Percentiles rank a stretch among this genome's conserved stretches.
These are phyloP conservation scores for Eimeria maxima DNA, from an alignment of 169 alveolate genomes.

Conservation along the genomic window DNA sequence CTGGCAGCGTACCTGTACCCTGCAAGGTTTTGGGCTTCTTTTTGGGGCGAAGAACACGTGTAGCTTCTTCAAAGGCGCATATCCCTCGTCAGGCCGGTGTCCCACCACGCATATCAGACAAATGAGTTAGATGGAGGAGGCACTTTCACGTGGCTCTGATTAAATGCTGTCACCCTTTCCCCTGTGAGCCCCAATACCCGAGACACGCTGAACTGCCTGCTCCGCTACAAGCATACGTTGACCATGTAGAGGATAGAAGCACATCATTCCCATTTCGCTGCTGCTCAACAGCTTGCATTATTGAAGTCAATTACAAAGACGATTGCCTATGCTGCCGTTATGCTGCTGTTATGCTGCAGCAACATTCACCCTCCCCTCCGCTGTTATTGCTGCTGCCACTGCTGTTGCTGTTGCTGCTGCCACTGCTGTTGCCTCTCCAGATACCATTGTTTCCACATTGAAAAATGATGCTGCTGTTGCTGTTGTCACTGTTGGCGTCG, in stretches of 20 bases:
- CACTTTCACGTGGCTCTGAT: background rate
- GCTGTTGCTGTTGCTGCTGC: slow-evolving; percentile 39
- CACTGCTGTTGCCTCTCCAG: background rate
- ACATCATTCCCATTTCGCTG: background rate
- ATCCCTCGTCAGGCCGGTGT: background rate
- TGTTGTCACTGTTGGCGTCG: background rate
- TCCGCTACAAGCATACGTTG: background rate
- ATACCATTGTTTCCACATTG: background rate
- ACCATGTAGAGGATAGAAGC: background rate
- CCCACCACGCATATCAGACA: background rate
- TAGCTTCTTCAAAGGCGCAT: slow-evolving; percentile 27
- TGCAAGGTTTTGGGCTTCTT: background rate
- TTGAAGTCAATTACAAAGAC: background rate
- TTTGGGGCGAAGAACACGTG: background rate
- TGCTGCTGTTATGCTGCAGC: background rate
- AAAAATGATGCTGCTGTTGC: slow-evolving; percentile 28
- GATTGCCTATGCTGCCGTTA: background rate
- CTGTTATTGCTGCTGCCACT: too few species aligned
- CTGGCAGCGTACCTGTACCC: slow-evolving; percentile 10
- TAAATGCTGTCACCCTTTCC: background rate
- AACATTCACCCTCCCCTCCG: background rate
- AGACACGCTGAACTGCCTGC: background rate
- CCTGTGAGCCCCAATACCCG: background rate
- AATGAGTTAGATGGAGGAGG: background rate
- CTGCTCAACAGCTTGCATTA: background rate